Conservation (phyloP, 495 filamentous ascomycete genomes). For the Penicillium diatomitis region DNA sequence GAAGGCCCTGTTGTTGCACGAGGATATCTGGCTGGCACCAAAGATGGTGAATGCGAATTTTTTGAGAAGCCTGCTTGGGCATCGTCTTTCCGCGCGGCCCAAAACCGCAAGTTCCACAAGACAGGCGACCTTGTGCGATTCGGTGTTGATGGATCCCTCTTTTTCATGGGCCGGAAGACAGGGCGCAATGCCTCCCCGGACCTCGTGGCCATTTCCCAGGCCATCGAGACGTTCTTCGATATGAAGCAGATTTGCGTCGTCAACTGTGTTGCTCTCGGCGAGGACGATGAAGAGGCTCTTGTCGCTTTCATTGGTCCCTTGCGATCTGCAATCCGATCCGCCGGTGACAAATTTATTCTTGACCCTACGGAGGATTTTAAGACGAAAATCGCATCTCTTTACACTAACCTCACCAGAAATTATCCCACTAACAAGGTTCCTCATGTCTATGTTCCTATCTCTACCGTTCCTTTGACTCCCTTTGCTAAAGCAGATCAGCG, state of each 20-base stretch:
- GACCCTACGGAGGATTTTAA: conserved; percentile 11
- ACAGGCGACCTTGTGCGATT: conserved; percentile 49
- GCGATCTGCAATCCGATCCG: background rate
- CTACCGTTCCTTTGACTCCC: conserved; percentile 40
- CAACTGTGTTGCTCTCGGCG: conserved; percentile 12
- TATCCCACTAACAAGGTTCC: conserved; percentile 48
- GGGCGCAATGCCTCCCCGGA: conserved; percentile 37
- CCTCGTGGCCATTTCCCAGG: conserved; percentile 37
- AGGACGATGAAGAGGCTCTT: conserved; percentile 4
- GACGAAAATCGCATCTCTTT: conserved; percentile 7
- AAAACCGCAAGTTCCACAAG: conserved; percentile 20
- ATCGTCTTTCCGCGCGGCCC: background rate
- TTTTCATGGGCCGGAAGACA: conserved; percentile 38
- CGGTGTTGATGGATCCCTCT: conserved; percentile 39
- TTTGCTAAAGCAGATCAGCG: conserved; percentile 42
- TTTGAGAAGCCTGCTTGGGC: conserved; percentile 45
- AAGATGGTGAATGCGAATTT: conserved; percentile 27
- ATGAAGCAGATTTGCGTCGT: conserved; percentile 14
- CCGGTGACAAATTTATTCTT: conserved; percentile 5
- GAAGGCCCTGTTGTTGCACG: conserved; percentile 47
- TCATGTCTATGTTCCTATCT: conserved; percentile 47
- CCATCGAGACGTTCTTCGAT: conserved; percentile 9
- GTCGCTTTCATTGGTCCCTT: conserved; percentile 23
- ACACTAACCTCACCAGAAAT: conserved; percentile 15
- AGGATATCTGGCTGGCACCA: conserved; percentile 37